These are phyloP conservation scores for Sordariomycetes sp. DNA, from an alignment of 2,329 filamentous ascomycete species.

Conservation along the genomic window DNA sequence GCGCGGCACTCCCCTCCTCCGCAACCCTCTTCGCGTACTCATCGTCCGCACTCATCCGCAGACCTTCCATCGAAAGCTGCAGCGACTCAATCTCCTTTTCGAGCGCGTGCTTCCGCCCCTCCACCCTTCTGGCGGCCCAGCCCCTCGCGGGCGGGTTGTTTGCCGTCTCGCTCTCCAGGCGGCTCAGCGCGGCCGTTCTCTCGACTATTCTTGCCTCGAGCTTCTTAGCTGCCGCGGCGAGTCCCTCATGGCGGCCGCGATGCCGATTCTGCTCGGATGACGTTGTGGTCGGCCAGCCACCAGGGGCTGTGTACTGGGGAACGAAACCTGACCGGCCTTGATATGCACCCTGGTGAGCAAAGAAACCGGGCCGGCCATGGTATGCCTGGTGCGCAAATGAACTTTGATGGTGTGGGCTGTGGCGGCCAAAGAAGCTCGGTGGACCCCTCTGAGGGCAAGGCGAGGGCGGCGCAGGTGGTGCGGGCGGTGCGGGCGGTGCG, in stretches of 20 bases:
- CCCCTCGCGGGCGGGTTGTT: background rate
- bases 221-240: slow-evolving; percentile 7
- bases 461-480: background rate
- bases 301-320: slow-evolving; percentile 7
- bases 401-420: too few relatives aligned
- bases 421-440: too few relatives aligned
- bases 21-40: slow-evolving; percentile 29
- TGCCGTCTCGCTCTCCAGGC: background rate
- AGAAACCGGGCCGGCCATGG: background rate
- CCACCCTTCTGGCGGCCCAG: background rate
- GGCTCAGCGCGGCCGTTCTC: background rate
- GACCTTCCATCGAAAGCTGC: slow-evolving; percentile 19
- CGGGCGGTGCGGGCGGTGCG: slow-evolving; percentile 1
- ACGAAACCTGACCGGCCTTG: background rate
- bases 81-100: slow-evolving; percentile 24
- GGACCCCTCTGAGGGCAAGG: too few relatives aligned
- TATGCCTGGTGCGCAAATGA: background rate
- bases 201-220: background rate
- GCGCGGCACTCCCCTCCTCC: background rate
- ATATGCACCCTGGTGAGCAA: background rate
- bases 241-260: slow-evolving; percentile 14
- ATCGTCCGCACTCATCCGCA: slow-evolving; percentile 31
- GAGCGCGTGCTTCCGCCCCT: slow-evolving; percentile 3
- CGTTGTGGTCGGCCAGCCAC: slow-evolving; percentile 20
- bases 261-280: slow-evolving; percentile 8